Conservation (phyloP, 83 land plant species). For the Larix sibirica region DNA sequence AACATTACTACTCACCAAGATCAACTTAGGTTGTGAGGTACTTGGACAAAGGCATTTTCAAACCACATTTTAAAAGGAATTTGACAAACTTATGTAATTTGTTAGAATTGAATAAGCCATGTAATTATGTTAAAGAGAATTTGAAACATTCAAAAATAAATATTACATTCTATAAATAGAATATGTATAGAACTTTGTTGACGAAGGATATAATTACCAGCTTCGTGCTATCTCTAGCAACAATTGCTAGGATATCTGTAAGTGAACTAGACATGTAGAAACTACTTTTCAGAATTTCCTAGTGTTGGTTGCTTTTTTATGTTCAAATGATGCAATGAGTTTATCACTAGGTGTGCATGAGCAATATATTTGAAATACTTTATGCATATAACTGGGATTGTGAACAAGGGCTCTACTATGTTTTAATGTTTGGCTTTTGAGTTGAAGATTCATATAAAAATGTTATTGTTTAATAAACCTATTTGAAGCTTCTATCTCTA, state of each 20-base stretch:
- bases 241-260: neutral
- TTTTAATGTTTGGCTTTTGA: neutral
- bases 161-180: no score
- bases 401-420: neutral
- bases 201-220: no score
- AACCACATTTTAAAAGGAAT: no score
- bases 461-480: conserved; percentile 44
- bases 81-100: no score
- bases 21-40: no score
- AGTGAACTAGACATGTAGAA: neutral
- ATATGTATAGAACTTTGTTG: no score
- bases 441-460: neutral
- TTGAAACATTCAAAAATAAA: no score
- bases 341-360: neutral
- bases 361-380: neutral
- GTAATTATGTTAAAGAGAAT: no score
- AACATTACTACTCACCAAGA: no score
- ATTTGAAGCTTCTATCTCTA: conserved; percentile 69
- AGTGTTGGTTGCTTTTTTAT: neutral
- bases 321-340: neutral
- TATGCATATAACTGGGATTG: neutral
- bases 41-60: no score
- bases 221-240: no score
- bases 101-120: no score
- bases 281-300: neutral